These are phyloP conservation scores for Phytopythium litorale DNA, from an alignment of 352 stramenopile genomes.

Conservation along the genomic window DNA sequence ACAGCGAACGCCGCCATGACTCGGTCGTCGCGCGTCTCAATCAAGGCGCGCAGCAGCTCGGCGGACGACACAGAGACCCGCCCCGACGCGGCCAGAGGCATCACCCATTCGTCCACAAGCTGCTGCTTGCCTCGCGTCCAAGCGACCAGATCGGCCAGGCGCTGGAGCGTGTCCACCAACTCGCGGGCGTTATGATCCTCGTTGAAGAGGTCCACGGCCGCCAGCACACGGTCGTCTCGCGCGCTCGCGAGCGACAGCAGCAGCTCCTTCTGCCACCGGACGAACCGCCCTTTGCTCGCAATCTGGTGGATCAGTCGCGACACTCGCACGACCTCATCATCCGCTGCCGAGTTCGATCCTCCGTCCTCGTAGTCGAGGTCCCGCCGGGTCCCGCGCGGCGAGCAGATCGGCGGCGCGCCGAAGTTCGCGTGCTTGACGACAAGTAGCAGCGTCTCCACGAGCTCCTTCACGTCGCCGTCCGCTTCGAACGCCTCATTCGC, in stretches of 20 bases:
- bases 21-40: conserved; percentile 52
- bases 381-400: conserved; percentile 4
- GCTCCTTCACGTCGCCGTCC: conserved; percentile 66
- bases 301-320: conserved; percentile 35
- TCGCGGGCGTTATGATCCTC: conserved; percentile 41
- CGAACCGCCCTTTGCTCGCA: conserved; percentile 27
- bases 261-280: conserved; percentile 54
- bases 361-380: conserved; percentile 3
- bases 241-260: conserved; percentile 42
- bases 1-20: conserved; percentile 63
- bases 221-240: conserved; percentile 44
- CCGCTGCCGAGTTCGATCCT: background rate
- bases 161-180: conserved; percentile 48
- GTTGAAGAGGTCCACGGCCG: conserved; percentile 52
- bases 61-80: conserved; percentile 15
- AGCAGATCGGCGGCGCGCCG: conserved; percentile 11
- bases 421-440: conserved; percentile 81
- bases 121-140: conserved; percentile 51
- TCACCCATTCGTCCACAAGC: conserved; percentile 53
- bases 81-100: conserved; percentile 32
- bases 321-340: conserved; percentile 22
- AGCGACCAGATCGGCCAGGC: conserved; percentile 58
- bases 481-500: conserved; percentile 70
- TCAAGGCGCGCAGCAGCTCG: conserved; percentile 38
- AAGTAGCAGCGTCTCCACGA: conserved; percentile 75